A percentile compares a stretch with the other conserved stretches of the same genome.
phyloP scores from a whole-genome alignment of 139 green algal genomes.

The Chlorella sp. region DNA sequence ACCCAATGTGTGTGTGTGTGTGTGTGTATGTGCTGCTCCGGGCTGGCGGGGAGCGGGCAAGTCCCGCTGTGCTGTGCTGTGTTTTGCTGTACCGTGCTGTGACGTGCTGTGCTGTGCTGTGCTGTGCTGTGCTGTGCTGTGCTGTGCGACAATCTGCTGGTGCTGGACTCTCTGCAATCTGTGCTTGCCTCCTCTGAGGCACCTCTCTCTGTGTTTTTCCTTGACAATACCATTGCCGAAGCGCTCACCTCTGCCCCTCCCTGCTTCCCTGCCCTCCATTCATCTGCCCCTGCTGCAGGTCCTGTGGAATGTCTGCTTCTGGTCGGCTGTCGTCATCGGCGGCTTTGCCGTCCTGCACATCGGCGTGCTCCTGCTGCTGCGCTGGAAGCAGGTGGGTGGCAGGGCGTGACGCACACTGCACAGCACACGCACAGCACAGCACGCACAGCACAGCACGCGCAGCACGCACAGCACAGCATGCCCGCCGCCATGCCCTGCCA shows the following conservation, averaged over 20 bases:
- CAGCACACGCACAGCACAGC: not conserved
- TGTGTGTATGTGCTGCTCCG: too few relatives aligned
- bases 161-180: too few relatives aligned
- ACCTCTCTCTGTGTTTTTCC: too few relatives aligned
- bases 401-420: not conserved
- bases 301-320: conserved; percentile 50
- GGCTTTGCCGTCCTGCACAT: conserved; percentile 28
- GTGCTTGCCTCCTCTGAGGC: too few relatives aligned
- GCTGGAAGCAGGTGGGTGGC: not conserved
- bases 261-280: not conserved
- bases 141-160: not conserved
- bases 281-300: not conserved
- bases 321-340: conserved; percentile 29
- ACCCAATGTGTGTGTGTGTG: too few relatives aligned
- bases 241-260: not conserved
- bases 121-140: not conserved
- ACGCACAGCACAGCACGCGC: not conserved
- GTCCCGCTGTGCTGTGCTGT: too few relatives aligned
- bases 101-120: not conserved
- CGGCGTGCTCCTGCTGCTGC: conserved; percentile 4
- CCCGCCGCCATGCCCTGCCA: too few relatives aligned
- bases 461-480: not conserved
- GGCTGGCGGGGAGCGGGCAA: not conserved
- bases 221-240: not conserved
- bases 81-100: too few relatives aligned